Base-by-base conservation (phyloP, 2,329 filamentous ascomycete species). In the Truncatella angustata region DNA sequence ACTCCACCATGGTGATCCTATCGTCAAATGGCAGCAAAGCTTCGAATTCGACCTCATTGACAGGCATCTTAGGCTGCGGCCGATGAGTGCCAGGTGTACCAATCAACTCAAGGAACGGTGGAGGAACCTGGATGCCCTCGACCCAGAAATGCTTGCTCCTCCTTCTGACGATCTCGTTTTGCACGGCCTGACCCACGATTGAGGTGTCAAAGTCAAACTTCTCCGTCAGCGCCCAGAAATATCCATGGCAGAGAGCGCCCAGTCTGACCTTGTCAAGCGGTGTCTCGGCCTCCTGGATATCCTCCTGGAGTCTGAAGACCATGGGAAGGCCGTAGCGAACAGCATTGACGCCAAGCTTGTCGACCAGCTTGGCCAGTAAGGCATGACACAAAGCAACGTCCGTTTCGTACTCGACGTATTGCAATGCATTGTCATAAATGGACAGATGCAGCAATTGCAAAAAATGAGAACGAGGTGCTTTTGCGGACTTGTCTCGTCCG, bases 251-350 rank as follows among this genome's bases (percentile, higher is more conserved):
- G 52, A 97, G 74, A 64, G 88, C 91, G 26, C 89, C 91, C 39
- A 95, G 76, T 39, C 90, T 87, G 35, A 96, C 82, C 65, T 93
- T 94, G 26, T 86, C 81, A 37, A 83, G 68, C 0, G 87, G 84
- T 21, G 80, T 80, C 43, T 86, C 83, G 3, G 85, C 76, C 6
- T 82, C 80, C 51, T 83, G 78, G 28, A 94, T 88, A 56, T 94
- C 90, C 62, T 96, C 90, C 67, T 97, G 92, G 1, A 97, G 78
- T 42, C 88, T 83, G 67, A 95, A 85, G 10, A 96, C 80, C 91
- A 97, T 96, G 2, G 92, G 91, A 34, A 97, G 70, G 0, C 91
- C 91, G 61, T 82, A 87, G 53, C 87, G 82, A 4, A 81, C 81
- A 14, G 90, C 88, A 65, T 97, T 96, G 47, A 96, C 84, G 4